These are phyloP conservation scores for Fragilaria crotonensis DNA, from an alignment of 108 stramenopile genomes.

Conservation along the genomic window DNA sequence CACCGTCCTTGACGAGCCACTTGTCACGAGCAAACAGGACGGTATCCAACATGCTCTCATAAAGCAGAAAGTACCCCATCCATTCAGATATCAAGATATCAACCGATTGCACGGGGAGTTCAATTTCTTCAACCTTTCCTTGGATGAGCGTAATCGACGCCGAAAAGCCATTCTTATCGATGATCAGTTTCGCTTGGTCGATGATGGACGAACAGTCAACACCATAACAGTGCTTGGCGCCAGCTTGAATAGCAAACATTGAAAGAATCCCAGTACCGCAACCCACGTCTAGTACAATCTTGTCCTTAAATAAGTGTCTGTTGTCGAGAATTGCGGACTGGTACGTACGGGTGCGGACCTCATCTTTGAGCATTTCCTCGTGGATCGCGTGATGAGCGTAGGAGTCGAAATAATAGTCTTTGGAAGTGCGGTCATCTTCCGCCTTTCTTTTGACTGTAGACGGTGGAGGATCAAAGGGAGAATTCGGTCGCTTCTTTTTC, in stretches of 20 bases:
- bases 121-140: conserved; percentile 90
- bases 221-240: conserved; percentile 88
- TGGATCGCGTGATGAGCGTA: conserved; percentile 96
- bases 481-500: not conserved
- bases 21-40: conserved; percentile 90
- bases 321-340: conserved; percentile 81
- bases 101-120: conserved; percentile 73
- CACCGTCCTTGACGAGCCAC: conserved; percentile 72
- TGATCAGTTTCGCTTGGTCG: conserved; percentile 74
- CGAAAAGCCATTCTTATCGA: conserved; percentile 70
- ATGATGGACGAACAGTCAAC: conserved; percentile 91
- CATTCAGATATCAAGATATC: conserved; percentile 98
- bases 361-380: conserved; percentile 97
- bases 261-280: conserved; percentile 92
- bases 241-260: conserved; percentile 89
- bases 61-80: conserved; percentile 98
- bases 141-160: conserved; percentile 80
- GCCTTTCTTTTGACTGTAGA: not conserved
- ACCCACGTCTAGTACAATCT: conserved; percentile 93
- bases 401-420: conserved; percentile 91
- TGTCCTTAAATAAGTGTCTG: conserved; percentile 68
- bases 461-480: not conserved
- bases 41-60: conserved; percentile 97
- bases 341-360: conserved; percentile 87
- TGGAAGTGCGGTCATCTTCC: conserved; percentile 47